A percentile compares a stretch with the other conserved stretches of the same genome.
Evolutionary conservation across 768 basidiomycete genomes (phyloP).

Genomic region (Pleurotus cornucopiae): DNA sequence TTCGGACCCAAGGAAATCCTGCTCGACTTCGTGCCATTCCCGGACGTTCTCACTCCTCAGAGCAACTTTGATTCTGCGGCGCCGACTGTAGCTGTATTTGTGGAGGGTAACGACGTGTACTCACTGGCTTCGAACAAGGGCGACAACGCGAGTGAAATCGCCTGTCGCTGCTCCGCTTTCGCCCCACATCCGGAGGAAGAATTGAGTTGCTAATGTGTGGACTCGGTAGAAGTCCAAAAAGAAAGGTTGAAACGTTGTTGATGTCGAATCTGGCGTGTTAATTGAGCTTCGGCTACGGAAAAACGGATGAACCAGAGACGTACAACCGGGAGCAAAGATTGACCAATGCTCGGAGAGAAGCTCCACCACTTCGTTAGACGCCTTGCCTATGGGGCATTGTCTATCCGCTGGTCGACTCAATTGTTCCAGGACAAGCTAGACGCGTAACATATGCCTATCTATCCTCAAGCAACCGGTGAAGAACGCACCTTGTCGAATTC

Average conservation of each 20-base stretch:
- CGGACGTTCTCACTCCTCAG: slow-evolving; percentile 70
- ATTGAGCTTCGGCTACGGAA: no score
- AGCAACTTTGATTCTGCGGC: slow-evolving; percentile 66
- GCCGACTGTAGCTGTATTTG: background rate
- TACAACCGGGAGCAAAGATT: slow-evolving; percentile 83
- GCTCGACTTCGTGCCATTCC: slow-evolving; percentile 81
- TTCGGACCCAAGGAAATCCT: slow-evolving; percentile 75
- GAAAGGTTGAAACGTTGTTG: slow-evolving; percentile 81
- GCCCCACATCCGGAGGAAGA: slow-evolving; percentile 92
- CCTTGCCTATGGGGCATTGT: slow-evolving; percentile 78
- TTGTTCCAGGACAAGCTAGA: slow-evolving; percentile 77
- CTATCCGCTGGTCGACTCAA: slow-evolving; percentile 67
- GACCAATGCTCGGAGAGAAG: slow-evolving; percentile 82
- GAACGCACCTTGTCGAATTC: slow-evolving; percentile 70
- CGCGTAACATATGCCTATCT: no score
- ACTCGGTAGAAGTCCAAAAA: slow-evolving; percentile 82
- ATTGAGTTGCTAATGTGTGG: slow-evolving; percentile 75
- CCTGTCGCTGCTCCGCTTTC: slow-evolving; percentile 75
- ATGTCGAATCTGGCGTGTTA: slow-evolving; percentile 57
- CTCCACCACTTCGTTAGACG: slow-evolving; percentile 84
- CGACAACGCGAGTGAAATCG: slow-evolving; percentile 77
- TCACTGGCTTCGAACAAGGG: slow-evolving; percentile 80
- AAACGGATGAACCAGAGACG: slow-evolving; percentile 18
- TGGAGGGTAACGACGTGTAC: slow-evolving; percentile 25
- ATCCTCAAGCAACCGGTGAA: background rate